These are phyloP conservation scores for Tillandsia fasciculata DNA, from an alignment of 176 grass and related monocot species.

Conservation along the genomic window DNA sequence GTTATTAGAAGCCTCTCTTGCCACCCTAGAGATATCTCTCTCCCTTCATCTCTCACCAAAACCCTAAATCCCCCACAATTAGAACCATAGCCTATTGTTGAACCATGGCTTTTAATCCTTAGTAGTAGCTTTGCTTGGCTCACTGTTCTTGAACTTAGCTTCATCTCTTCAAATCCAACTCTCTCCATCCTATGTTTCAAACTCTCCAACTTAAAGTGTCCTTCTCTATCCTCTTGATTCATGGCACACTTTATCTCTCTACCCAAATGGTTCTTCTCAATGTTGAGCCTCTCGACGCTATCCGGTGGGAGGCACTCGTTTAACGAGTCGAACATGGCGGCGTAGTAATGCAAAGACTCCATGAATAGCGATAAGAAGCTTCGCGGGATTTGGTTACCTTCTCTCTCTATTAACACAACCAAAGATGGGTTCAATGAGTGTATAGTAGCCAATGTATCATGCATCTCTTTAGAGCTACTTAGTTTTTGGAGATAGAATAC, in stretches of 20 bases:
- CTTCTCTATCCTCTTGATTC: neutral
- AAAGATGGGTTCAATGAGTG: constrained; percentile 41
- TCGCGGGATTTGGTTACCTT: constrained; percentile 2
- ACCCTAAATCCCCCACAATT: constrained; percentile 41
- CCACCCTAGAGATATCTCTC: constrained; percentile 50
- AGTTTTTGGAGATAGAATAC: constrained; percentile 35
- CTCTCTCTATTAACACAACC: constrained; percentile 50
- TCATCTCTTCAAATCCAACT: constrained; percentile 36
- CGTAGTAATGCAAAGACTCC: constrained; percentile 46
- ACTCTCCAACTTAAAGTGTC: neutral
- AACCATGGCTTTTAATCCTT: constrained; percentile 58
- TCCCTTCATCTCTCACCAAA: constrained; percentile 28
- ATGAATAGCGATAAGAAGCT: constrained; percentile 40
- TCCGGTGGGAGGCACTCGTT: constrained; percentile 64
- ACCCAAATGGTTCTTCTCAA: constrained; percentile 69
- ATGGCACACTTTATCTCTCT: constrained; percentile 45
- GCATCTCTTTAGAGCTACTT: constrained; percentile 21
- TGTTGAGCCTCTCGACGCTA: constrained; percentile 52
- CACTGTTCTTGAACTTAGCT: constrained; percentile 55
- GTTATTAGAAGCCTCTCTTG: constrained; percentile 37
- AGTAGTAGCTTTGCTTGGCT: constrained; percentile 91
- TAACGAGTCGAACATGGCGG: constrained; percentile 66
- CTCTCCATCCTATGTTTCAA: constrained; percentile 50
- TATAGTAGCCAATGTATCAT: constrained; percentile 29
- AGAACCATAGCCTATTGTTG: constrained; percentile 13